Base-by-base conservation (phyloP, 192 early-diverging fungal genomes). In the Podila horticola region DNA sequence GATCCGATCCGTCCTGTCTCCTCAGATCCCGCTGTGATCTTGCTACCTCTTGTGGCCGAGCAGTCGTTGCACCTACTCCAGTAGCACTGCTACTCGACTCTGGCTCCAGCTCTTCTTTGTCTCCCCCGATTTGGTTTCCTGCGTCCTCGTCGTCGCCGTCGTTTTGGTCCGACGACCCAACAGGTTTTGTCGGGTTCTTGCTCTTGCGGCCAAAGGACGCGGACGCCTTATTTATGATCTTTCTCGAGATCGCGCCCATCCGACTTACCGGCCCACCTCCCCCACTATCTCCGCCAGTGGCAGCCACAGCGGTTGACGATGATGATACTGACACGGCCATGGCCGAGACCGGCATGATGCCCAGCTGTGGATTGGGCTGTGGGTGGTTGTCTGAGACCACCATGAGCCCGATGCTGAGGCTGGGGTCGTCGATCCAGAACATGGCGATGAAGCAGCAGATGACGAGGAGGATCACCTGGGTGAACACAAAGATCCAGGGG, bases 381-480 rank as follows among this genome's bases (percentile, higher is more conserved):
- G 77, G 0, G 67, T 73, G 9, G 55, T 3, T 34, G 8, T 69
- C 71, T 0, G 76, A 62, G 5, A 69, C 77, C 26, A 81, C 77
- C 77, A 73, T 81, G 9, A 73, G 62, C 0, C 77, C 77, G 49
- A 81, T 73, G 4, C 66, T 69, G 29, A 81, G 66, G 2, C 66
- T 50, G 15, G 77, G 77, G 29, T 81, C 77, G 20, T 81, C 67
- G 48, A 81, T 65, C 77, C 77, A 81, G 57, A 75, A 83, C 81
- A 74, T 75, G 68, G 81, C 81, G 55, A 76, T 76, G 59, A 75
- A 76, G 52, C 68, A 67, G 30, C 73, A 74, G 33, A 76, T 68
- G 29, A 83, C 74, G 8, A 83, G 65, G 41, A 76, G 71, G 34
- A 72, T 69, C 52, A 83, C 59, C 24, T 76, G 73, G 2, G 82